Evolutionary conservation across 179 eudicot genomes (phyloP), one percentile per base, ranked within the genome.

Genomic region (Gypsophila paniculata): DNA sequence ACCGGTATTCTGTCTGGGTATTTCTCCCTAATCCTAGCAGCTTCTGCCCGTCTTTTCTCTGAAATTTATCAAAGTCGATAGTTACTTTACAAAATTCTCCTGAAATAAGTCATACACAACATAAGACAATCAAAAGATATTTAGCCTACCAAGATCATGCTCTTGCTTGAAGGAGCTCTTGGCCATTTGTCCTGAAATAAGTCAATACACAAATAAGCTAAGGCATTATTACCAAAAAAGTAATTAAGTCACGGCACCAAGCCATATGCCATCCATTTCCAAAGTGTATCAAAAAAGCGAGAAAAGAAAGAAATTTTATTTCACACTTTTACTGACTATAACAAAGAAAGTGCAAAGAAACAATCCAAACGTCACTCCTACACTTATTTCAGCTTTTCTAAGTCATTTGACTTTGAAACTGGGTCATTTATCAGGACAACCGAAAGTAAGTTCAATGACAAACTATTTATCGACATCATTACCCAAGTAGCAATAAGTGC

Each of bases 1-100:
- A 90, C 96, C 75, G 92, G 96, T 68, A 89, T 85, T 69, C 96
- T 86, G 75, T 89, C 96, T 0, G 91, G 87, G 74, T 88, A 89
- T 66, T 88, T 89, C 75, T 89, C 96, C 77, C 92, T 88, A 63
- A 89, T 89, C 78, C 96, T 84, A 23, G 86, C 86, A 77, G 92
- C 91, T 80, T 89, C 96, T 5, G 96, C 96, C 5, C 87, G 85
- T 73, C 96, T 81, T 83, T 88, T 89, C 76, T 85, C 92, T 89
- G 85, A 75, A 75, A 53, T 0, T 58, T 18, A 69, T 2, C 51
- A 59, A 59, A 29, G 26, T 14, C n/a, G 14, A 42, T n/a, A 61
- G 22, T 21, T 14, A 26, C 25, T 29, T 18, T 32, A 10, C 4
- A 19, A 38, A 77, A 42, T 42, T 42, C 5, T 42, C 46, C 10